These are phyloP conservation scores for Bretschneidera sinensis DNA, from an alignment of 345 rosid species.

Conservation along the genomic window DNA sequence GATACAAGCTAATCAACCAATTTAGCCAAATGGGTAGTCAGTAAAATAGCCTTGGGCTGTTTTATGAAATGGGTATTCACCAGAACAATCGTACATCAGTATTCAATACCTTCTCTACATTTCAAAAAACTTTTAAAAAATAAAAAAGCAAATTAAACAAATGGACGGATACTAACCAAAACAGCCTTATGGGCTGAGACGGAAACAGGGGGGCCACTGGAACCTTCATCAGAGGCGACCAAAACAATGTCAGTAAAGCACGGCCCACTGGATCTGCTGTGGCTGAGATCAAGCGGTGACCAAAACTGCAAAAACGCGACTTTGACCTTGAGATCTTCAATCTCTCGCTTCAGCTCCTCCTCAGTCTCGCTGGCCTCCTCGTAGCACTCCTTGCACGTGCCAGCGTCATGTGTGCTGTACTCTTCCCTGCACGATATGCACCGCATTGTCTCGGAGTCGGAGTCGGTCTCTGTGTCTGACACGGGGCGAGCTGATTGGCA, in stretches of 20 bases:
- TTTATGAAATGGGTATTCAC: no score
- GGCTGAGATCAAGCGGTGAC: conserved; percentile 38
- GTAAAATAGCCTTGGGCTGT: no score
- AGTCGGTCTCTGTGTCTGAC: no score
- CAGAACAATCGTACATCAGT: no score
- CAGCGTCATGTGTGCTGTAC: conserved; percentile 45
- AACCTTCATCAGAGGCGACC: conserved; percentile 45
- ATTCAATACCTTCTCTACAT: no score
- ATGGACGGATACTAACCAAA: conserved; percentile 37
- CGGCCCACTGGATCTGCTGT: conserved; percentile 13
- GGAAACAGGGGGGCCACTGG: conserved; percentile 36
- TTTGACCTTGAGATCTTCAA: conserved; percentile 69
- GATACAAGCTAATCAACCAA: no score
- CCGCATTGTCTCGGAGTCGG: conserved; percentile 33
- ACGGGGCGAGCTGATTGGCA: no score
- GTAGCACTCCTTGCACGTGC: conserved; percentile 65
- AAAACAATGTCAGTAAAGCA: conserved; percentile 60
- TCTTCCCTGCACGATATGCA: conserved; percentile 66
- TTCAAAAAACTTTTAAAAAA: no score
- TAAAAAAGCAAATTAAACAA: conserved; percentile 1
- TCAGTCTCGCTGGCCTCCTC: conserved; percentile 56
- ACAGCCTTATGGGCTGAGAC: conserved; percentile 65
- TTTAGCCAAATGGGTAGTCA: no score
- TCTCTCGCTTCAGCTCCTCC: conserved; percentile 71
- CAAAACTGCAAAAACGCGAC: conserved; percentile 56